These are phyloP conservation scores for Xylariaceae sp. DNA, from an alignment of 2,329 filamentous ascomycete genomes.

Conservation along the genomic window DNA sequence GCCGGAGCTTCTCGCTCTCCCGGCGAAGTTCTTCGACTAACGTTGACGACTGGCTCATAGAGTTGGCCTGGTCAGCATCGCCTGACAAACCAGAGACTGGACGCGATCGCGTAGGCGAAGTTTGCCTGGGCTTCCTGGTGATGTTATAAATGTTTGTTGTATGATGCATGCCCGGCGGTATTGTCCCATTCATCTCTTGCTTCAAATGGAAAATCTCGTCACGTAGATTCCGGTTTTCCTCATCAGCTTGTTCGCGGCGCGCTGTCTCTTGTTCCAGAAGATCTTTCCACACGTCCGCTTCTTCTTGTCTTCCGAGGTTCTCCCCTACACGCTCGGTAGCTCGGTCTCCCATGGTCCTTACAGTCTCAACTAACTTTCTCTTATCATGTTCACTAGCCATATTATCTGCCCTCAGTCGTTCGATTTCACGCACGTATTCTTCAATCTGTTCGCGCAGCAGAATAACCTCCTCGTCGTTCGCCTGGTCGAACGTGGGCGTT, in stretches of 20 bases:
- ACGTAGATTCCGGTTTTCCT: constrained; percentile 82
- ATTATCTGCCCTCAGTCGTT: constrained; percentile 79
- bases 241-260: constrained; percentile 86
- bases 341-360: constrained; percentile 61
- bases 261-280: constrained; percentile 91
- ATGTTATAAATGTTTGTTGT: constrained; percentile 73
- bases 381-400: constrained; percentile 84
- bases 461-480: constrained; percentile 83
- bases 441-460: constrained; percentile 87
- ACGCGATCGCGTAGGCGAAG: constrained; percentile 54
- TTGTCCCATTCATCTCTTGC: constrained; percentile 57
- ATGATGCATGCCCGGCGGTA: constrained; percentile 52
- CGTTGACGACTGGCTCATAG: constrained; percentile 66
- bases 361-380: constrained; percentile 81
- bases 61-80: constrained; percentile 58
- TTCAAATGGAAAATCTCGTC: constrained; percentile 82
- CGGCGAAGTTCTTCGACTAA: constrained; percentile 77
- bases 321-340: constrained; percentile 53
- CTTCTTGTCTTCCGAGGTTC: constrained; percentile 61
- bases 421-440: constrained; percentile 82
- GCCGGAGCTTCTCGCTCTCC: constrained; percentile 77
- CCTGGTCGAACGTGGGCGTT: constrained; percentile 63
- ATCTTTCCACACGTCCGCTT: constrained; percentile 91
- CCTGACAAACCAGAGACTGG: constrained; percentile 58
- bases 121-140: constrained; percentile 59